A percentile compares a stretch with the other conserved stretches of the same genome.
Evolutionary conservation across 495 filamentous ascomycete genomes (phyloP).

Genomic region (Pyronema omphalodes): DNA sequence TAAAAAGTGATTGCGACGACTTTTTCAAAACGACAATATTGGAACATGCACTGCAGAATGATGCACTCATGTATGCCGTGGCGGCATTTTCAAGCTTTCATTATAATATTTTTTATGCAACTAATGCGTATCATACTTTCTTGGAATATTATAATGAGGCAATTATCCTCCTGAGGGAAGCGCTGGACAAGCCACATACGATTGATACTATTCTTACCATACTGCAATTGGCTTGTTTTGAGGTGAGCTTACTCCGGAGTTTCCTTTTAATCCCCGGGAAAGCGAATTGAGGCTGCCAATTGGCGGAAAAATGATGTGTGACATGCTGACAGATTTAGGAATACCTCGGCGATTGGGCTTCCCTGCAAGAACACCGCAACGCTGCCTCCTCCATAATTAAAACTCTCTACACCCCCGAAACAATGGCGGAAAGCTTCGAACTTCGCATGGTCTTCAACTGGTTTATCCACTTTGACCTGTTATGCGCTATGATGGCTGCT

Average conservation of each 20-base stretch:
- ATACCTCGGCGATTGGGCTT: conserved; percentile 86
- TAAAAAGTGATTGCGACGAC: conserved; percentile 44
- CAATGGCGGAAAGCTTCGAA: conserved; percentile 48
- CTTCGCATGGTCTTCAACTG: conserved; percentile 58
- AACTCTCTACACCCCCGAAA: conserved; percentile 57
- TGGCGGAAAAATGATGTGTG: conserved; percentile 7
- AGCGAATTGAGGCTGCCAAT: too few relatives aligned
- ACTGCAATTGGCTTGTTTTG: conserved; percentile 77
- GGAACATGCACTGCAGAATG: conserved; percentile 53
- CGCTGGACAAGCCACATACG: conserved; percentile 47
- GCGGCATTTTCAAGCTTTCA: conserved; percentile 88
- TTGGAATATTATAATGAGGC: conserved; percentile 80
- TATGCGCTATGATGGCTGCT: conserved; percentile 64
- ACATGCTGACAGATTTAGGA: conserved; percentile 39
- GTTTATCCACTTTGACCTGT: conserved; percentile 81
- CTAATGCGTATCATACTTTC: conserved; percentile 61
- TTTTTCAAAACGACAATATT: conserved; percentile 58
- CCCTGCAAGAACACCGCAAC: conserved; percentile 77
- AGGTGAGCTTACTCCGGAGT: conserved; percentile 39
- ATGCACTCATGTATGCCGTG: conserved; percentile 72
- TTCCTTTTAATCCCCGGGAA: neutral
- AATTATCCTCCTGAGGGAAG: conserved; percentile 53
- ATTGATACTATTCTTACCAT: conserved; percentile 73
- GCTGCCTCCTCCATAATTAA: conserved; percentile 69
- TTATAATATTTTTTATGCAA: conserved; percentile 45